Percentiles rank a stretch among this genome's conserved stretches.
Conservation (phyloP, 2,329 filamentous ascomycete genomes). For the Ophiobolus disseminans region DNA sequence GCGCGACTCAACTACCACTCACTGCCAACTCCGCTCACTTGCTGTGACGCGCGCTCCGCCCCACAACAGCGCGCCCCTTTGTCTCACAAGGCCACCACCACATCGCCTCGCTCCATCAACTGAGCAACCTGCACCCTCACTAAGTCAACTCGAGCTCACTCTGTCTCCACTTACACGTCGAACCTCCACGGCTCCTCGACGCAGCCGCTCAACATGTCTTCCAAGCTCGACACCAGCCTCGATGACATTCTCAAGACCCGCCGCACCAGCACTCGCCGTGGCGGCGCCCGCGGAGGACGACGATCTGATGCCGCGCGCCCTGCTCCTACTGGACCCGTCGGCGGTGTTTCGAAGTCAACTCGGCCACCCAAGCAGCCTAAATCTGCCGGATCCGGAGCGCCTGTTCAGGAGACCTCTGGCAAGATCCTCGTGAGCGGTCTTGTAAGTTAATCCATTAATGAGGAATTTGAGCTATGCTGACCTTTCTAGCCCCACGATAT, state of each 20-base stretch:
- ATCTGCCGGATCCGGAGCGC: constrained; percentile 70
- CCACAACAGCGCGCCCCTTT: constrained; percentile 26
- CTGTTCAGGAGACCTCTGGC: constrained; percentile 68
- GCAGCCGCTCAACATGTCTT: constrained; percentile 48
- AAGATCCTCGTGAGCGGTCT: constrained; percentile 99
- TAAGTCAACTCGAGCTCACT: constrained; percentile 17
- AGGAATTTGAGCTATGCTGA: constrained; percentile 57
- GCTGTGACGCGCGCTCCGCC: constrained; percentile 30
- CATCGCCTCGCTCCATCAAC: constrained; percentile 19
- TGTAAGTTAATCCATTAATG: constrained; percentile 64
- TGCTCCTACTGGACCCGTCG: constrained; percentile 73
- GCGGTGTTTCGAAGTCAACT: constrained; percentile 82
- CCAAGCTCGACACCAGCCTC: constrained; percentile 95
- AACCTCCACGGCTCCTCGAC: constrained; percentile 16
- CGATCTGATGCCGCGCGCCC: constrained; percentile 57
- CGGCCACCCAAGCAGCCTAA: constrained; percentile 65
- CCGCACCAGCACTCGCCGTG: constrained; percentile 62
- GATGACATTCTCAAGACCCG: constrained; percentile 93
- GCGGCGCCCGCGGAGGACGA: constrained; percentile 55
- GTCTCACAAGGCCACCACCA: constrained; percentile 10
- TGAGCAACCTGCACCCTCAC: constrained; percentile 13
- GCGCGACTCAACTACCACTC: constrained; percentile 20
- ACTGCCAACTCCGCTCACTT: constrained; percentile 13
- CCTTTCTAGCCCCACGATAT: constrained; percentile 85
- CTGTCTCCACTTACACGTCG: constrained; percentile 21